These are phyloP conservation scores for Abrus pulchellus DNA, from an alignment of 306 rosid genomes.

Conservation along the genomic window DNA sequence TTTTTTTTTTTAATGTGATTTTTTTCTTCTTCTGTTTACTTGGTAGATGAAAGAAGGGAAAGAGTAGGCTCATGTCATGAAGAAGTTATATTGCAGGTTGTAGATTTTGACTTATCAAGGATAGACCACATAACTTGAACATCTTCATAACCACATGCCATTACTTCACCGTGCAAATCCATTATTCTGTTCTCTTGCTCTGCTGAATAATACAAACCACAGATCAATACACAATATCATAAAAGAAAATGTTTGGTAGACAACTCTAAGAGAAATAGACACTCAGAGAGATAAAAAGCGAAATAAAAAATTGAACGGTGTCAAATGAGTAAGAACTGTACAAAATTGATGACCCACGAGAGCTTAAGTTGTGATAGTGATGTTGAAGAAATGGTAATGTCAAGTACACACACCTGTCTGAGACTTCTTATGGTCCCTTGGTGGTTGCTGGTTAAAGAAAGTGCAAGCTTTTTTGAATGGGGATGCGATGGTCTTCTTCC, in stretches of 20 bases:
- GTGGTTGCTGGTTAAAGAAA: constrained; percentile 77
- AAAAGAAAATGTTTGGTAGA: too few relatives aligned
- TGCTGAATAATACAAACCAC: constrained; percentile 40
- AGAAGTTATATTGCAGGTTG: constrained; percentile 70
- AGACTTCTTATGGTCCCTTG: constrained; percentile 70
- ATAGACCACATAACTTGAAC: constrained; percentile 99
- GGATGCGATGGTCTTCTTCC: constrained; percentile 92
- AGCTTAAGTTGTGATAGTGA: background rate
- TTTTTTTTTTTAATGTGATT: background rate
- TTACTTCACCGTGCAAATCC: constrained; percentile 92
- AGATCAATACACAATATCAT: constrained; percentile 20
- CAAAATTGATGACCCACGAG: background rate
- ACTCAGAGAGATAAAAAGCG: too few relatives aligned
- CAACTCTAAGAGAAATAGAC: too few relatives aligned
- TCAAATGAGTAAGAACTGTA: too few relatives aligned
- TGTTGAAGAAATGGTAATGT: background rate
- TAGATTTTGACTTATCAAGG: constrained; percentile 86
- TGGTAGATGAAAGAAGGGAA: background rate
- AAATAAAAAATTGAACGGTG: too few relatives aligned
- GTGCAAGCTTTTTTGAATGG: constrained; percentile 93
- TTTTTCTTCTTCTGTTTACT: background rate
- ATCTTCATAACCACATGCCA: constrained; percentile 95
- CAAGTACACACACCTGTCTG: constrained; percentile 61
- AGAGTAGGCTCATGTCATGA: constrained; percentile 37
- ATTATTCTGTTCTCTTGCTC: constrained; percentile 68